Percentiles rank a stretch among this genome's conserved stretches.
Conservation (phyloP, 495 filamentous ascomycete species). For the Schizothecium vesticola region DNA sequence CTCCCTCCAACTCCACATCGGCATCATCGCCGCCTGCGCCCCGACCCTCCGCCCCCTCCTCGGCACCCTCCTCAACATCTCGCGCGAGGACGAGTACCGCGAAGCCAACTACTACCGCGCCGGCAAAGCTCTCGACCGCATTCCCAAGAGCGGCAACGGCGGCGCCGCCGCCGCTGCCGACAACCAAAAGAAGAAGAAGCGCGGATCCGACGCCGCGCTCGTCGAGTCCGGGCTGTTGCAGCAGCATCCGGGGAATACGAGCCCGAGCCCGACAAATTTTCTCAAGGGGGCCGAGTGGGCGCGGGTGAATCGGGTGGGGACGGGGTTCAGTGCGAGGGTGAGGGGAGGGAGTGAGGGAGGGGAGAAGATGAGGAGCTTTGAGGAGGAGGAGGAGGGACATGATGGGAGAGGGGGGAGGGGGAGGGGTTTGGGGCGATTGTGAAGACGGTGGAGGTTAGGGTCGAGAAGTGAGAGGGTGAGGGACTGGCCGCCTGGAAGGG, state of each 20-base stretch:
- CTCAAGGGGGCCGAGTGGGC: slow-evolving; percentile 3
- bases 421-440: slow-evolving; percentile 17
- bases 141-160: slow-evolving; percentile 12
- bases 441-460: slow-evolving; percentile 16
- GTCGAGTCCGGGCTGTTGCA: slow-evolving; percentile 1
- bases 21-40: slow-evolving; percentile 44
- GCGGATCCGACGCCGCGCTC: neutral
- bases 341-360: neutral
- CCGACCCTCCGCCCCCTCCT: slow-evolving; percentile 40
- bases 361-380: neutral
- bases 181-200: neutral
- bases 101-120: slow-evolving; percentile 28
- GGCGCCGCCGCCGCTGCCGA: slow-evolving; percentile 5
- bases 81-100: slow-evolving; percentile 15
- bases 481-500: neutral
- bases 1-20: slow-evolving; percentile 33
- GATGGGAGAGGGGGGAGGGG: neutral
- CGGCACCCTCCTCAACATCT: slow-evolving; percentile 24
- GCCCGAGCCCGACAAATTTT: neutral
- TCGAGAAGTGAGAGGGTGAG: slow-evolving; percentile 14
- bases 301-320: slow-evolving; percentile 2
- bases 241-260: neutral
- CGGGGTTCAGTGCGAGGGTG: slow-evolving; percentile 8
- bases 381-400: slow-evolving; percentile 12
- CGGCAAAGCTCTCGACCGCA: slow-evolving; percentile 22